Evolutionary conservation across 176 grass and related monocot species (phyloP).

Genomic region (Oryza longistaminata): DNA sequence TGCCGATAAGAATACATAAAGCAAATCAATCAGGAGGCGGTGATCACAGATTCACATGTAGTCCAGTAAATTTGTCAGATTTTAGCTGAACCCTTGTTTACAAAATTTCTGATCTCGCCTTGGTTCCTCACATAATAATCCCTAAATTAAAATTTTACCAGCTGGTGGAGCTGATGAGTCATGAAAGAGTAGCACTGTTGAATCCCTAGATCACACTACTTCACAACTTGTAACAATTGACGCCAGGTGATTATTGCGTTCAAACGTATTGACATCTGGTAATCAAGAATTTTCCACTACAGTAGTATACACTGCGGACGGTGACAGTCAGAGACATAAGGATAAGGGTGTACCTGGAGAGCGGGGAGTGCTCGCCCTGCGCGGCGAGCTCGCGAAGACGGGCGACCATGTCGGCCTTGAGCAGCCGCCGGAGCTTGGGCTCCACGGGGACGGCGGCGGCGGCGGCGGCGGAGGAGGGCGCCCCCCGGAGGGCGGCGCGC

Average conservation of each 20-base stretch:
- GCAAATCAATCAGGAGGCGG: background rate
- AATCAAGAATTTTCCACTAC: background rate
- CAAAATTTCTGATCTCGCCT: background rate
- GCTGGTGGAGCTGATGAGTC: too few relatives aligned
- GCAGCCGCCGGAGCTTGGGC: conserved; percentile 70
- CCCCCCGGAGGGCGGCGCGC: conserved; percentile 37
- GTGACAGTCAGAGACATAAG: background rate
- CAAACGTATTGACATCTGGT: background rate
- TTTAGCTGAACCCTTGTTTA: background rate
- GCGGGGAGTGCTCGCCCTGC: conserved; percentile 74
- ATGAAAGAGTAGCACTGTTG: too few relatives aligned
- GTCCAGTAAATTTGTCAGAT: background rate
- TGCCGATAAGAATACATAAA: background rate
- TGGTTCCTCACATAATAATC: background rate
- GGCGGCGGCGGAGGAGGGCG: conserved; percentile 17
- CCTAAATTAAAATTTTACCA: background rate
- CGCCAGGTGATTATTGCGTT: background rate
- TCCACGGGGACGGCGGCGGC: conserved; percentile 37
- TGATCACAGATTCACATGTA: too few relatives aligned
- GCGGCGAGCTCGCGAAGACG: conserved; percentile 74
- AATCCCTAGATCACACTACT: too few relatives aligned
- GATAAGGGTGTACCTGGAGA: conserved; percentile 44
- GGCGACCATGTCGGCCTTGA: conserved; percentile 81
- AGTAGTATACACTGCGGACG: background rate
- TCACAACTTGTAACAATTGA: background rate